These are phyloP conservation scores for Naganishia liquefaciens DNA, from an alignment of 1,284 basidiomycete genomes.

Conservation along the genomic window DNA sequence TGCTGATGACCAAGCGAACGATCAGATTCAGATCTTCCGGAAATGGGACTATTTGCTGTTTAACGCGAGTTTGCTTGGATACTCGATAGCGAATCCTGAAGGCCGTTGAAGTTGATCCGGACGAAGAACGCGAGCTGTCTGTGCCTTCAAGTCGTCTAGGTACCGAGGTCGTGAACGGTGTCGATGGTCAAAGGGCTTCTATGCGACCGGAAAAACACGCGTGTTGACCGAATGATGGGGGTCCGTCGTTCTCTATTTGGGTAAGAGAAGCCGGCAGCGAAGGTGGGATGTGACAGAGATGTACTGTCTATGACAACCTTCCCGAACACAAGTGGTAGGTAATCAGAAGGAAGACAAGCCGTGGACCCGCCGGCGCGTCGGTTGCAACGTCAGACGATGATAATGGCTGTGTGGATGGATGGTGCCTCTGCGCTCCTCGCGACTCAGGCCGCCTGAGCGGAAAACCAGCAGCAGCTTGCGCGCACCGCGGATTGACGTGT, in stretches of 20 bases:
- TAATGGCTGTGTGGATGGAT: conserved; percentile 15
- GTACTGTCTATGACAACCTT: conserved; percentile 23
- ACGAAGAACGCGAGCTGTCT: background rate
- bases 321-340: conserved; percentile 7
- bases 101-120: background rate
- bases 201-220: conserved; percentile 17
- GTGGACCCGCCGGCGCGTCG: background rate
- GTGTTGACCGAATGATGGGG: conserved; percentile 10
- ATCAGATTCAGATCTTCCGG: background rate
- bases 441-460: conserved; percentile 5
- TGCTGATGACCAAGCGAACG: conserved; percentile 25
- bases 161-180: background rate
- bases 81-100: background rate
- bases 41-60: background rate
- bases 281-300: background rate
- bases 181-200: conserved; percentile 23
- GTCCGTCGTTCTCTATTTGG: conserved; percentile 1
- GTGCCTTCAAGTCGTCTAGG: background rate
- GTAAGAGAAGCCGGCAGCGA: background rate
- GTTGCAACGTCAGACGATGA: conserved; percentile 26
- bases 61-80: background rate
- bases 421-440: conserved; percentile 6
- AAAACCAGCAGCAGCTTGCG: background rate
- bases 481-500: conserved; percentile 5
- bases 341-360: background rate